Evolutionary conservation across 2,329 filamentous ascomycete species (phyloP).

Genomic region (Aspergillus fijiensis): DNA sequence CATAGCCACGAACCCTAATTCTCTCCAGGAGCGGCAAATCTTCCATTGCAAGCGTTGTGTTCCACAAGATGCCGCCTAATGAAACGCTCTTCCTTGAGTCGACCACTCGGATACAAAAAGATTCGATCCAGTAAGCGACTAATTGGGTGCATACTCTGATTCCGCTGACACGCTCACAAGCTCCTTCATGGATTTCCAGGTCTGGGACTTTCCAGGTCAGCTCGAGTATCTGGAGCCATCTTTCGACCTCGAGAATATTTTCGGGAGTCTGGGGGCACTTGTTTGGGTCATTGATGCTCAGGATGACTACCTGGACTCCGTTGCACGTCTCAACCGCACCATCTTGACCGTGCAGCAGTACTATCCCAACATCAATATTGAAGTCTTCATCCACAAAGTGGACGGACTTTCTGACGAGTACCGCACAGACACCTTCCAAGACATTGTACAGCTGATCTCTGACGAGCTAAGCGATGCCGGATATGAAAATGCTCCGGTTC

Average conservation of each 20-base stretch:
- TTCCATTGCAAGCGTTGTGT: conserved; percentile 98
- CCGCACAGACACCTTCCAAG: conserved; percentile 91
- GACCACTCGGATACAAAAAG: conserved; percentile 89
- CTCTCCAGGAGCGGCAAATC: conserved; percentile 84
- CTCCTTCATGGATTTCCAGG: conserved; percentile 98
- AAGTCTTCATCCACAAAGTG: conserved; percentile 98
- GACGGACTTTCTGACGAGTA: conserved; percentile 97
- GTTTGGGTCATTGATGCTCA: conserved; percentile 99
- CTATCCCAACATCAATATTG: conserved; percentile 92
- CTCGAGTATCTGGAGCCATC: conserved; percentile 86
- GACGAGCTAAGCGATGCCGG: conserved; percentile 93
- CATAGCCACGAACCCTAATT: conserved; percentile 16
- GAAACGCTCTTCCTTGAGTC: conserved; percentile 96
- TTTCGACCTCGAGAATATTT: conserved; percentile 90
- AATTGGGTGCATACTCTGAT: too few relatives aligned
- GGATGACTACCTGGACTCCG: conserved; percentile 93
- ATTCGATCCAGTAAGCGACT: conserved; percentile 79
- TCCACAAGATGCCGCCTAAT: conserved; percentile 93
- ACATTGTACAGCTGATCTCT: conserved; percentile 93
- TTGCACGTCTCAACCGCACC: conserved; percentile 80
- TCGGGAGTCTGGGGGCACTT: conserved; percentile 87
- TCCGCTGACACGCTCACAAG: conserved; percentile 47
- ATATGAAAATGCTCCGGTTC: conserved; percentile 89
- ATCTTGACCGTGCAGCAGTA: conserved; percentile 84
- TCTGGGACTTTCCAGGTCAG: conserved; percentile 96